A percentile compares a stretch with the other conserved stretches of the same genome.
Conservation (phyloP, 495 filamentous ascomycete species). For the Lasiosphaeris hirsuta region DNA sequence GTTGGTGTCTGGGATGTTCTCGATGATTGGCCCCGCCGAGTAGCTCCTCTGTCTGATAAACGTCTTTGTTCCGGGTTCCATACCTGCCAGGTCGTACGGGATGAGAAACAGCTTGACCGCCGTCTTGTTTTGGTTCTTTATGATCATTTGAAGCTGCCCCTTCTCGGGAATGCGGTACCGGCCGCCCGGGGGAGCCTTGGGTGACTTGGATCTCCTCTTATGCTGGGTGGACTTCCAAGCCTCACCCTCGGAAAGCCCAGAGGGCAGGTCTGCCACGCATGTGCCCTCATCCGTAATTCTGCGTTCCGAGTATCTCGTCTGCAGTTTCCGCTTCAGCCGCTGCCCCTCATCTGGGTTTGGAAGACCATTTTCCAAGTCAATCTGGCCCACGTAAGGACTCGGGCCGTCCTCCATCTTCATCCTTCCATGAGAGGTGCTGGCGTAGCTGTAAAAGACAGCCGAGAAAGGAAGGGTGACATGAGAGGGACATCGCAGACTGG, state of each 20-base stretch:
- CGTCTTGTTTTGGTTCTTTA: conserved; percentile 95
- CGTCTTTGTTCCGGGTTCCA: conserved; percentile 93
- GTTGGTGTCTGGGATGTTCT: conserved; percentile 33
- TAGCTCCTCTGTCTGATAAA: conserved; percentile 95
- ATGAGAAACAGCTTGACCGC: conserved; percentile 93
- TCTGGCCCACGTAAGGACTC: conserved; percentile 91
- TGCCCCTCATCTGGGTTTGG: conserved; percentile 44
- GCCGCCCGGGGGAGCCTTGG: conserved; percentile 72
- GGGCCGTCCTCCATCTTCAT: conserved; percentile 72
- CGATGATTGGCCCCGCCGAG: conserved; percentile 81
- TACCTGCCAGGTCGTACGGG: conserved; percentile 91
- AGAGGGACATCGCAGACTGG: conserved; percentile 78
- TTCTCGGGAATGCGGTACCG: conserved; percentile 93
- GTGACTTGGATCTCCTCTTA: conserved; percentile 63
- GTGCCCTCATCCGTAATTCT: conserved; percentile 28
- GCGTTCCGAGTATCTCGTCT: conserved; percentile 30
- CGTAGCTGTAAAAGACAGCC: conserved; percentile 94
- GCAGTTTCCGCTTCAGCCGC: conserved; percentile 45
- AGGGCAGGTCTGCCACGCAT: conserved; percentile 23
- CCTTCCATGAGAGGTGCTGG: conserved; percentile 57
- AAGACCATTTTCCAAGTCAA: conserved; percentile 84
- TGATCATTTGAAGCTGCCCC: conserved; percentile 93
- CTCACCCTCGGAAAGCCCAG: conserved; percentile 36
- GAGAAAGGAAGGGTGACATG: conserved; percentile 94
- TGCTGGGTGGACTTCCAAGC: conserved; percentile 43